Evolutionary conservation across 2,329 filamentous ascomycete genomes (phyloP).

Genomic region (Beauveria sp.): DNA sequence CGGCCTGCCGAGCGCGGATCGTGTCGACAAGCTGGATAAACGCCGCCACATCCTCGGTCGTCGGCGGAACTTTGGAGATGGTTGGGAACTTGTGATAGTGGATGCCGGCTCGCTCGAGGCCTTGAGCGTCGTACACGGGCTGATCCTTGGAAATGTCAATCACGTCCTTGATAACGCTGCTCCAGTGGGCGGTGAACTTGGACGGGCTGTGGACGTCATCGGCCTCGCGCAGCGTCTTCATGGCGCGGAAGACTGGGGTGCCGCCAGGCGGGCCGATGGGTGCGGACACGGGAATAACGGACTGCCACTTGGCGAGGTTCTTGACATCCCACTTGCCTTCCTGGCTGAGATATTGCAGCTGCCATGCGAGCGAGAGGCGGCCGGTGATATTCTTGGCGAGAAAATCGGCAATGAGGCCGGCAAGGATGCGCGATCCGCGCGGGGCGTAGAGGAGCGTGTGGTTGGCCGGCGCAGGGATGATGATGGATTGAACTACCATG

Average conservation of each 20-base stretch:
- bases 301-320: conserved; percentile 86
- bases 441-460: conserved; percentile 82
- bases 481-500: conserved; percentile 56
- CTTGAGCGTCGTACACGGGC: conserved; percentile 77
- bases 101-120: conserved; percentile 58
- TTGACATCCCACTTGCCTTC: conserved; percentile 98
- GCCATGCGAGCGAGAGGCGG: conserved; percentile 78
- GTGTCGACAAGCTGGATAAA: conserved; percentile 53
- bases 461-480: conserved; percentile 69
- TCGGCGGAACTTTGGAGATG: conserved; percentile 81
- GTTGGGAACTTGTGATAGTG: conserved; percentile 84
- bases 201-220: conserved; percentile 74
- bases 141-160: conserved; percentile 88
- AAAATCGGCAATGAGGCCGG: conserved; percentile 78
- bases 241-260: conserved; percentile 66
- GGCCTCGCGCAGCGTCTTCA: conserved; percentile 88
- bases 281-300: conserved; percentile 66
- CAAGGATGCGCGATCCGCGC: conserved; percentile 64
- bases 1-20: conserved; percentile 46
- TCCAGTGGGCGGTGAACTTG: conserved; percentile 63
- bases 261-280: conserved; percentile 51
- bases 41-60: conserved; percentile 41
- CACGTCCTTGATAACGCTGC: conserved; percentile 60
- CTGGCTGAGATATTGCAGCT: conserved; percentile 78
- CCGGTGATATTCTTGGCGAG: conserved; percentile 66